Base-by-base conservation (phyloP, 306 rosid genomes). In the Prunus mume region DNA sequence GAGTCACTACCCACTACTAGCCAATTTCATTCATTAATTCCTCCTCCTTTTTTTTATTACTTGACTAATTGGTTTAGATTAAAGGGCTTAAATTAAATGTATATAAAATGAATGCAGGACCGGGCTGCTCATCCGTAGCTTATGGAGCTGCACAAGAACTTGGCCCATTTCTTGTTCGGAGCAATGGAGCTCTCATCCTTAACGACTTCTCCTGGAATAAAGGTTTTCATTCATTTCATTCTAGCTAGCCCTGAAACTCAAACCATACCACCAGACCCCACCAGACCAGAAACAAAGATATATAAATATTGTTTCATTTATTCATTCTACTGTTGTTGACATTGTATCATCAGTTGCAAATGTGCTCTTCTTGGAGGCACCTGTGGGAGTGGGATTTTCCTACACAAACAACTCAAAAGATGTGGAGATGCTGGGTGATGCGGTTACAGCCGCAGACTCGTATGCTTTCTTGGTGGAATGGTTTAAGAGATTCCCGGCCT, bases 81-180 rank as follows among this genome's bases (percentile, higher is more conserved):
- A 34, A 34, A 5, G 41, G 41, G 41, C 2, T 5, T 34, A 34
- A 34, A 34, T 34, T 34, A 34, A 34, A 34, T 34, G 8, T 34
- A 1, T 34, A 34, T 34, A 34, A 34, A 34, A 34, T 34, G 41
- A 34, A 30, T 71, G 20, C 77, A 89, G 97, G 97, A 78, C 97
- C 94, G 50, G 97, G 97, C 4, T 88, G 94, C 74, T 91, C 94
- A 0, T 91, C 94, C 4, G 32, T 91, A 50, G 94, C 82, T 0
- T 83, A 70, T 68, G 92, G 97, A 74, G 97, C 97, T 63, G 88
- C 90, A n/a, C 86, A 80, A 72, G 97, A 91, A 78, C 81, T 91
- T 43, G 97, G 97, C 19, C 94, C 97, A 54, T 91, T 91, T 80
- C 87, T 82, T 24, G 85, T 91, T 43, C 34, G 77, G 14, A 74